phyloP scores from a whole-genome alignment of 495 filamentous ascomycete species.

The Podospora comata region DNA sequence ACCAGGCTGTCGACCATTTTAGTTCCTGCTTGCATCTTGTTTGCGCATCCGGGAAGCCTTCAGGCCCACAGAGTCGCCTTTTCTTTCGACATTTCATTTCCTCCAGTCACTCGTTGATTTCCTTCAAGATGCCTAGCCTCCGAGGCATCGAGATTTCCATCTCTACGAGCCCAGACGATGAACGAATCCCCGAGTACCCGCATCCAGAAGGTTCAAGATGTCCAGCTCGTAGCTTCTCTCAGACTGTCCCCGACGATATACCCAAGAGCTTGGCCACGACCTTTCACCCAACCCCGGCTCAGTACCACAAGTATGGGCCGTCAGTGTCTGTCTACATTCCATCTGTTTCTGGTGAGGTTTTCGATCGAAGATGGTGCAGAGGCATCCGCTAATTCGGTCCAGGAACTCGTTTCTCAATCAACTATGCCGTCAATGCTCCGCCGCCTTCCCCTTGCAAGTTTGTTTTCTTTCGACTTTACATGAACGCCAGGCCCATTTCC shows the following conservation, averaged over 20 bases:
- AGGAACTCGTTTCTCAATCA: constrained; percentile 48
- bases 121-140: constrained; percentile 43
- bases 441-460: constrained; percentile 34
- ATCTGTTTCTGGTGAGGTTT: constrained; percentile 42
- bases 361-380: too few relatives aligned
- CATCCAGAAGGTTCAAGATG: constrained; percentile 50
- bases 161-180: constrained; percentile 30
- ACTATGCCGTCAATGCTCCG: constrained; percentile 36
- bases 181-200: constrained; percentile 45
- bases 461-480: constrained; percentile 50
- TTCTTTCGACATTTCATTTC: background rate
- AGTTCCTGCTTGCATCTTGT: background rate
- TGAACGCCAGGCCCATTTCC: constrained; percentile 46
- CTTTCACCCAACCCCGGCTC: constrained; percentile 12
- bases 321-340: constrained; percentile 50
- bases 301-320: constrained; percentile 37
- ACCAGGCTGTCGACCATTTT: background rate
- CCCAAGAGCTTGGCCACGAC: constrained; percentile 22
- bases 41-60: background rate
- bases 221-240: constrained; percentile 5
- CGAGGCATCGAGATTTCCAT: constrained; percentile 47
- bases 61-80: background rate
- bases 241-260: background rate
- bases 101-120: background rate
- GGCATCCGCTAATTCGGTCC: constrained; percentile 4